Conservation (phyloP, 2,329 filamentous ascomycete species). For the Colletotrichum graminicola region DNA sequence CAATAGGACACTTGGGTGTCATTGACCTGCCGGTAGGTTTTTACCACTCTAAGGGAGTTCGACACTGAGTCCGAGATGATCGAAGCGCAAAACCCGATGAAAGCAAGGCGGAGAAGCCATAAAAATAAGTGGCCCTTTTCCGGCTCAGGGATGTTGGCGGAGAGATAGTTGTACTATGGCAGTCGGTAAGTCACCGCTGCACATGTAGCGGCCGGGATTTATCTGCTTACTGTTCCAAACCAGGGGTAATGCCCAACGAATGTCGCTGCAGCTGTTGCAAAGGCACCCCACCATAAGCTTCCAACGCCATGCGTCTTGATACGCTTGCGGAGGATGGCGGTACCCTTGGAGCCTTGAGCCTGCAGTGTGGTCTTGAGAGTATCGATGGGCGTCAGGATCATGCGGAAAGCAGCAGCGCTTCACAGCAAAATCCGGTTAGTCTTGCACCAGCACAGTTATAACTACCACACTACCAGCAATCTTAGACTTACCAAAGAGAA, state of each 20-base stretch:
- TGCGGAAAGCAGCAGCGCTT: slow-evolving; percentile 60
- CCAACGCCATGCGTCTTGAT: slow-evolving; percentile 59
- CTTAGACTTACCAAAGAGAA: slow-evolving; percentile 54
- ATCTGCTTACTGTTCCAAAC: slow-evolving; percentile 58
- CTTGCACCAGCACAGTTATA: too few relatives aligned
- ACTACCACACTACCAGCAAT: neutral
- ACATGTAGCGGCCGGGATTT: slow-evolving; percentile 20
- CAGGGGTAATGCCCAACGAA: slow-evolving; percentile 64
- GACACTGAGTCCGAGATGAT: slow-evolving; percentile 60
- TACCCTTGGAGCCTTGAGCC: slow-evolving; percentile 59
- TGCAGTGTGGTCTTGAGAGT: slow-evolving; percentile 65
- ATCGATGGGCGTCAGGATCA: slow-evolving; percentile 62
- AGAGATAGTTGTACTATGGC: slow-evolving; percentile 58
- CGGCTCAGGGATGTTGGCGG: slow-evolving; percentile 55
- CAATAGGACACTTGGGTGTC: slow-evolving; percentile 61
- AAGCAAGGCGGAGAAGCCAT: slow-evolving; percentile 59
- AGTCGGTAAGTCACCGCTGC: slow-evolving; percentile 10
- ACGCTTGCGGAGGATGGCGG: slow-evolving; percentile 56
- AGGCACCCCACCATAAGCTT: slow-evolving; percentile 63
- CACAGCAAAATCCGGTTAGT: neutral
- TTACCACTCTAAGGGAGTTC: slow-evolving; percentile 61
- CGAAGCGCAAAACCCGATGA: slow-evolving; percentile 60
- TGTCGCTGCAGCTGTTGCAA: slow-evolving; percentile 61
- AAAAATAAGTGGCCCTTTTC: slow-evolving; percentile 54
- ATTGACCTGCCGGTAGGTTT: slow-evolving; percentile 64